phyloP scores from a whole-genome alignment of 2,329 filamentous ascomycete genomes.

The Fusarium liriodendri region DNA sequence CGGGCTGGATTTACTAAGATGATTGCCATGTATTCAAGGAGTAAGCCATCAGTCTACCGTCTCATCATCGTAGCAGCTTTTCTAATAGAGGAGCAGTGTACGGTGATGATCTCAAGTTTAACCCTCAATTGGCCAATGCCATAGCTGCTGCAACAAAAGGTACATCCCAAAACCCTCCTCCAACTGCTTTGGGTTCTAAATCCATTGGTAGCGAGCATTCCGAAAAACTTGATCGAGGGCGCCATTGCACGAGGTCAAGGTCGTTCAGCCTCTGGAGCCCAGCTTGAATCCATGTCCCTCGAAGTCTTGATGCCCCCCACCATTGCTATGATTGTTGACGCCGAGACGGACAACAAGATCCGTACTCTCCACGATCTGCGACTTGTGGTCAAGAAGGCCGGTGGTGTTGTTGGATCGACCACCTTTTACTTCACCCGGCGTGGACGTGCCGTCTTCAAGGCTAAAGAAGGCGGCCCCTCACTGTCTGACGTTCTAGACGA shows the following conservation, averaged over 20 bases:
- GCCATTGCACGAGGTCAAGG: slow-evolving; percentile 93
- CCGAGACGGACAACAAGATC: slow-evolving; percentile 84
- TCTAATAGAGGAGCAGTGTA: slow-evolving; percentile 65
- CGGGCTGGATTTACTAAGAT: slow-evolving; percentile 76
- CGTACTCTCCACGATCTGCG: slow-evolving; percentile 81
- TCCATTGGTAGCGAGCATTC: slow-evolving; percentile 70
- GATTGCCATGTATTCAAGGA: slow-evolving; percentile 79
- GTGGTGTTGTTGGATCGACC: slow-evolving; percentile 78
- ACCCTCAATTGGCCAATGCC: slow-evolving; percentile 79
- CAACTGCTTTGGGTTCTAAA: background rate
- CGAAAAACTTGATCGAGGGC: slow-evolving; percentile 84
- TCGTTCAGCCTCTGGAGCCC: slow-evolving; percentile 76
- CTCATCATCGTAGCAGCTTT: background rate
- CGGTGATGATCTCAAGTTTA: slow-evolving; percentile 78
- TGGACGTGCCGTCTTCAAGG: slow-evolving; percentile 78
- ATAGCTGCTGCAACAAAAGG: slow-evolving; percentile 84
- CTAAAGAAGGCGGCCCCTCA: slow-evolving; percentile 58
- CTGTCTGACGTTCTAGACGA: slow-evolving; percentile 83
- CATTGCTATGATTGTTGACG: slow-evolving; percentile 84
- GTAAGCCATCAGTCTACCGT: slow-evolving; percentile 55
- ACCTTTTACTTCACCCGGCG: slow-evolving; percentile 87
- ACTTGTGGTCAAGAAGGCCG: slow-evolving; percentile 74
- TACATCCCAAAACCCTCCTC: slow-evolving; percentile 44
- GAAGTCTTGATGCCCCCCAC: slow-evolving; percentile 84
- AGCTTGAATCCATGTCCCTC: slow-evolving; percentile 81